Conservation (phyloP, 2,329 filamentous ascomycete genomes). For the Pestalotiopsis sp. region DNA sequence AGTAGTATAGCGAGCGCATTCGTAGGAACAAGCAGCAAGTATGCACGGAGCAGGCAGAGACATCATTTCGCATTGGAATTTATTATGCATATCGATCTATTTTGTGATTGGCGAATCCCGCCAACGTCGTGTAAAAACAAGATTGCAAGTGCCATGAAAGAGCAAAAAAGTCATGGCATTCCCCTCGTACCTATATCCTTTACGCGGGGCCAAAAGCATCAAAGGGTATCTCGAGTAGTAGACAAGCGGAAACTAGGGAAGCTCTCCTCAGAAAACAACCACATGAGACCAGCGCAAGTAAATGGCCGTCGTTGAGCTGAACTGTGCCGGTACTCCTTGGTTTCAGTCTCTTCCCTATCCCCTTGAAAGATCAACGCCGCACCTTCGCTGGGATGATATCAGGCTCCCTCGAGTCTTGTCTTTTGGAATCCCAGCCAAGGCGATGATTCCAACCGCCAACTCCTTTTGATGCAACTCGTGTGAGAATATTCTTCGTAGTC, state of each 20-base stretch:
- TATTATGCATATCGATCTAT: no score
- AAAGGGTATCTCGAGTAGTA: conserved; percentile 4
- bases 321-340: neutral
- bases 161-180: neutral
- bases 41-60: no score
- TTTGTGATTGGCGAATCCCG: neutral
- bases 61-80: no score
- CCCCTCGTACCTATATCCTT: neutral
- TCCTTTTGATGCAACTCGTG: neutral
- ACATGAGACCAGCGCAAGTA: neutral
- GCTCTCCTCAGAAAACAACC: neutral
- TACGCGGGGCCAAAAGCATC: neutral
- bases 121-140: neutral
- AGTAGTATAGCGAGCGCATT: no score
- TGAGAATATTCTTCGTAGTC: conserved; percentile 7
- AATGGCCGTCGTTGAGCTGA: neutral
- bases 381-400: neutral
- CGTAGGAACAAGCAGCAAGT: no score
- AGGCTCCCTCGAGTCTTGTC: neutral
- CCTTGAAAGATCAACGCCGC: neutral
- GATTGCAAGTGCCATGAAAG: neutral
- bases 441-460: neutral
- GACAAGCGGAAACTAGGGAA: neutral
- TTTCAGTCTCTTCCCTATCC: neutral
- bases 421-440: neutral